Base-by-base conservation (phyloP, 2,329 filamentous ascomycete species). In the Cercospora zeina region DNA sequence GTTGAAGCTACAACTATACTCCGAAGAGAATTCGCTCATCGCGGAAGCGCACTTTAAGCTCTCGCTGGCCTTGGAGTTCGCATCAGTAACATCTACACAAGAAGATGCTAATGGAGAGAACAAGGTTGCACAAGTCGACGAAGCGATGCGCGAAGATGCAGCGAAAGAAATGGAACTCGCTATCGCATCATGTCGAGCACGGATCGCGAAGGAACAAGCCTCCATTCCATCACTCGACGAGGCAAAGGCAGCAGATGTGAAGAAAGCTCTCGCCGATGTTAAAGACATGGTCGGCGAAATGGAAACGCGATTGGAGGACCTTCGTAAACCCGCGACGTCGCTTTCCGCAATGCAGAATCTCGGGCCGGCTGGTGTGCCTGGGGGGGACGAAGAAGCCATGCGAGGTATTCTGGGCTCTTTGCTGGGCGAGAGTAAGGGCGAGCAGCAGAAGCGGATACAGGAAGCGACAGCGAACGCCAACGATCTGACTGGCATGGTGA, bases 31-130 rank as follows among this genome's bases (percentile, higher is more conserved):
- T 13, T 89, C 92, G 69, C 84, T 96, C 56, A 84, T 97, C 61
- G 93, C 95, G 45, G 95, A 99, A 79, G 93, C 91, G 14, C 92
- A 99, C 79, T 99, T 90, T 81, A 97, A 97, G 78, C 87, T 99
- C 27, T 96, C 93, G 0, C 85, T 99, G 14, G 95, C 95, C 0
- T 84, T 99, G 30, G 95, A 99, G 74, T 97, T 97, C 70, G 91
- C 91, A 3, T 95, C 91, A 0, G 86, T 95, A 50, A 82, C 81
- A 16, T 81, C 84, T 1, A 83, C 83, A 14, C 82, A 84, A 49
- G 78, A 81, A 58, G 76, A 72, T 21, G 77, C 80, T 47, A 74
- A 73, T 16, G 62, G 76, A 59, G 64, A 70, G 4, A 65, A 71
- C 31, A 77, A 78, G 55, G 73, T 76, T 3, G 69, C 70, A 5